Evolutionary conservation across 2,329 filamentous ascomycete genomes (phyloP), one percentile per base, ranked within the genome.

Genomic region (Colletotrichum incanum): DNA sequence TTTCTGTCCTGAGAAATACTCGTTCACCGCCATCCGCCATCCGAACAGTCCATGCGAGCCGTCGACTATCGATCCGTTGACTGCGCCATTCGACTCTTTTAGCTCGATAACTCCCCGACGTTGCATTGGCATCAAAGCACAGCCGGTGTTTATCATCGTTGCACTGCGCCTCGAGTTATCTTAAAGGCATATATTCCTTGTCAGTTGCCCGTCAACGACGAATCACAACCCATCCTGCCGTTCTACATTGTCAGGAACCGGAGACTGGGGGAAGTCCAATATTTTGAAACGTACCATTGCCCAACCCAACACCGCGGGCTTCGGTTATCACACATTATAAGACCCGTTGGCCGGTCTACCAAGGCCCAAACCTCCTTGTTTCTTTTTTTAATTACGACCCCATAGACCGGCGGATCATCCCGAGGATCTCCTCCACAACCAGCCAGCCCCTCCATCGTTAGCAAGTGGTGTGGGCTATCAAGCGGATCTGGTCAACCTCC

Each of bases 371-470:
- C 26, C 23, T 28, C 43, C 18, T 23, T 45, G 31, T 26, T 47
- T 50, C 37, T 39, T 68, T 58, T 52, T 52, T 34, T 55, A 49
- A 31, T 43, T 49, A n/a, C 31, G n/a, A 34, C 55, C 52, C 37
- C 45, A 47, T n/a, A 1, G 50, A 55, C 66, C 34, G 47, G 49
- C 34, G 47, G 49, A 23, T 37, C 28, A 47, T 59, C 52, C 37
- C 26, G 28, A 70, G 65, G 31, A 60, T 60, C 39, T 23, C 45
- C 59, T 41, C 60, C 54, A 37, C 49, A 49, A 64, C 20, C 59
- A 54, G 28, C 60, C 69, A 58, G 65, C 69, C 69, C 69, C 69
- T 59, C 59, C 39, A 23, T 72, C 69, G 52, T 43, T 49, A 65
- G 59, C 65, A 54, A 23, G 43, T 65, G 41, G 65, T 55, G 54